These are phyloP conservation scores for Dothideomycetes sp. DNA, from an alignment of 2,329 filamentous ascomycete species.

Conservation along the genomic window DNA sequence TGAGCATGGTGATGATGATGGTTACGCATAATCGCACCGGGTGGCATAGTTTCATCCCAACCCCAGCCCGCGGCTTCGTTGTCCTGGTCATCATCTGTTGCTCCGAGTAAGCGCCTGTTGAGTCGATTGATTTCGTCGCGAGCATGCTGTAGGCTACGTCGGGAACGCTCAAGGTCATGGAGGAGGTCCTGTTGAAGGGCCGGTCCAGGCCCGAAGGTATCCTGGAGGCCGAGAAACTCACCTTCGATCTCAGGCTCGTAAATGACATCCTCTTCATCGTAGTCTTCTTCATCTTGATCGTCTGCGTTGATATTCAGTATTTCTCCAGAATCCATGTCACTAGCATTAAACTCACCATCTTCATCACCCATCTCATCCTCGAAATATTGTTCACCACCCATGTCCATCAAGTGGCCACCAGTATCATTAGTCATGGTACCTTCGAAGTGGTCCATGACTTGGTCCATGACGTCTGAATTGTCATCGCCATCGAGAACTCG, in stretches of 20 bases:
- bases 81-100: constrained; percentile 29
- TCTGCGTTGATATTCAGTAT: constrained; percentile 9
- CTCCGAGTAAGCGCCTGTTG: neutral
- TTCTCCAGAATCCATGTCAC: neutral
- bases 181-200: neutral
- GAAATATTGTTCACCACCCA: constrained; percentile 37
- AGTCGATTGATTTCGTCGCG: neutral
- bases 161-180: neutral
- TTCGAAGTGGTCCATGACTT: constrained; percentile 31
- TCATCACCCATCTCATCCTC: constrained; percentile 50
- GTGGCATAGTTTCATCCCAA: constrained; percentile 35
- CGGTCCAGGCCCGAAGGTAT: too few species aligned
- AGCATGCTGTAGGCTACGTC: neutral
- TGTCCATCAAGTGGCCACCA: constrained; percentile 18
- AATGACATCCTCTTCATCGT: constrained; percentile 55
- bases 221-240: constrained; percentile 6
- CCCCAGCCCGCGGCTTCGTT: constrained; percentile 31
- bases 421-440: constrained; percentile 18
- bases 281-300: constrained; percentile 39
- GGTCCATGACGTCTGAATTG: constrained; percentile 24
- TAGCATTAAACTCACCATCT: constrained; percentile 30
- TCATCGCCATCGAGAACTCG: constrained; percentile 26
- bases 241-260: constrained; percentile 39
- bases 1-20: neutral
- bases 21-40: constrained; percentile 1